Evolutionary conservation across 768 basidiomycete species (phyloP).

Genomic region (Hygrocybe coccinea): DNA sequence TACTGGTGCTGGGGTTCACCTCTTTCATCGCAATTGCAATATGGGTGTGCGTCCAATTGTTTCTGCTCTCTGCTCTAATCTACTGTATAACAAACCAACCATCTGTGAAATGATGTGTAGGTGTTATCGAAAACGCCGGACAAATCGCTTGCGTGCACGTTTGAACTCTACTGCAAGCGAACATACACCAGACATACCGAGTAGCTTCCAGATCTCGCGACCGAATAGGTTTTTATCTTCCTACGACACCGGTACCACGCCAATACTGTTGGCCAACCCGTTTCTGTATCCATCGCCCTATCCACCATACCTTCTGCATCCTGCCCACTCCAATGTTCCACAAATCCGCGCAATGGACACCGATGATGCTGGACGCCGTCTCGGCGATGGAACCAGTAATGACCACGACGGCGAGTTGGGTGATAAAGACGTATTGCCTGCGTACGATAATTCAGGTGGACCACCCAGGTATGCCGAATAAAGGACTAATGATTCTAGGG

Average conservation of each 20-base stretch:
- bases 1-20: conserved; percentile 23
- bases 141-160: background rate
- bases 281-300: conserved; percentile 2
- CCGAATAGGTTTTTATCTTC: background rate
- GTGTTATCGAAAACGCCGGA: background rate
- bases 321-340: background rate
- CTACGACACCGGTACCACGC: background rate
- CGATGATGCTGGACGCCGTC: conserved; percentile 39
- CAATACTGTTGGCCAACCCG: conserved; percentile 3
- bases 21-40: conserved; percentile 13
- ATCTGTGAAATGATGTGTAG: background rate
- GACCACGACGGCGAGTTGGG: conserved; percentile 29
- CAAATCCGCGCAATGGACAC: conserved; percentile 29
- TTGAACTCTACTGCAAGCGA: background rate
- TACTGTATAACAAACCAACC: background rate
- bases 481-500: too few relatives aligned
- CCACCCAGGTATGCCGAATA: conserved; percentile 43
- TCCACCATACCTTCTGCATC: background rate
- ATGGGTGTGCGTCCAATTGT: conserved; percentile 5
- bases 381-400: conserved; percentile 16
- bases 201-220: background rate
- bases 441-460: conserved; percentile 41
- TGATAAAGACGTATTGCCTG: conserved; percentile 46
- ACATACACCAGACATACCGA: background rate
- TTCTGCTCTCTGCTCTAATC: conserved; percentile 8